A percentile compares a stretch with the other conserved stretches of the same genome.
phyloP scores from a whole-genome alignment of 2,329 filamentous ascomycete species.

The Fusarium nelsonii region DNA sequence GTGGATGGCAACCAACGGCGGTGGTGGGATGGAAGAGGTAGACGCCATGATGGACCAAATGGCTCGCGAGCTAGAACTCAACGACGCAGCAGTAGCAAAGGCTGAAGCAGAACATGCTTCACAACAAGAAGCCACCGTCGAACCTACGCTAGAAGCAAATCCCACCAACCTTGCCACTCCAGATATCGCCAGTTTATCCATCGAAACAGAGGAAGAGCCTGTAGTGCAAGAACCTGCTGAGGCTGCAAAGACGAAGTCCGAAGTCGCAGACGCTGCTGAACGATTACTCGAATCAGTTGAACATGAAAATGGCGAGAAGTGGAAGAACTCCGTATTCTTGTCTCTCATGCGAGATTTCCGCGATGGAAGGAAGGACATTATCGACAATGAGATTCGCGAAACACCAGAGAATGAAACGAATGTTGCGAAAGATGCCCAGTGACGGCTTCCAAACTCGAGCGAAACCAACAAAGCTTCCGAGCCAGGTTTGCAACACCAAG shows the following conservation, averaged over 20 bases:
- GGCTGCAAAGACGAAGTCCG: conserved; percentile 49
- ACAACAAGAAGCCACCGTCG: conserved; percentile 11
- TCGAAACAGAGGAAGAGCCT: conserved; percentile 38
- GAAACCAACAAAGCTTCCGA: neutral
- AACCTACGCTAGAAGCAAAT: conserved; percentile 15
- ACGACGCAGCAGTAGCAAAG: conserved; percentile 49
- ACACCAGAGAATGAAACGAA: conserved; percentile 40
- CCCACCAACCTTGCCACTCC: conserved; percentile 47
- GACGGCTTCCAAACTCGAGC: conserved; percentile 19
- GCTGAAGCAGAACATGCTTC: conserved; percentile 29
- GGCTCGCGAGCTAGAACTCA: conserved; percentile 56
- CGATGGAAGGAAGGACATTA: conserved; percentile 59
- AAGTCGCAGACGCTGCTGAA: conserved; percentile 58
- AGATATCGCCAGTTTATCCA: conserved; percentile 52
- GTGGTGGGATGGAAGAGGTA: conserved; percentile 54
- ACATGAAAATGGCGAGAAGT: conserved; percentile 60
- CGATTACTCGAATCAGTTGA: conserved; percentile 58
- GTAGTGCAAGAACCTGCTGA: conserved; percentile 33
- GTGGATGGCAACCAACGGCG: conserved; percentile 57
- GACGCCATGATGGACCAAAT: conserved; percentile 60
- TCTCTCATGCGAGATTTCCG: conserved; percentile 61
- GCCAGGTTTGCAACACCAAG: neutral
- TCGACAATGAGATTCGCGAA: conserved; percentile 57
- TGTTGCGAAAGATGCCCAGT: conserved; percentile 25
- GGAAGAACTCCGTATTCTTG: conserved; percentile 61